Evolutionary conservation across 2,329 filamentous ascomycete species (phyloP), one percentile per base, ranked within the genome.

Genomic region (Stemphylium beticola): DNA sequence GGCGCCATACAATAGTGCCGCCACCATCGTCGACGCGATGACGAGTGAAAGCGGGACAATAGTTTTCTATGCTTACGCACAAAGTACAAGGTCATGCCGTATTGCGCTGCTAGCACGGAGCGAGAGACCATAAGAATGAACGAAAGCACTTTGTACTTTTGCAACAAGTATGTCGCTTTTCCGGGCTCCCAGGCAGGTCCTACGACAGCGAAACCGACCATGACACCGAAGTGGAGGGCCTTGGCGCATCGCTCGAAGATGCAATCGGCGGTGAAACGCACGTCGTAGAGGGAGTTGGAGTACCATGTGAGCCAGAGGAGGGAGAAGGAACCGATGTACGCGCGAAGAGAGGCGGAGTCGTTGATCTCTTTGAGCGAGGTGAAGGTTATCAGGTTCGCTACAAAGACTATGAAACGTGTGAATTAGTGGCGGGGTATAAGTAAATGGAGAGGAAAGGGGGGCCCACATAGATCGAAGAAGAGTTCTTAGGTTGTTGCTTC

Each of bases 231-330:
- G 59, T 89, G 85, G 2, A 84, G 59, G 2, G 81, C 83, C 65
- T 87, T 84, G 57, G 81, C 82, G 24, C 79, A 61, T 29, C 87
- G 82, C 60, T 88, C 84, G 62, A 88, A 87, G 31, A 89, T 77
- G 34, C 82, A 86, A 69, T 90, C 87, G 20, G 83, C 79, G 1
- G 84, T 81, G 67, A 87, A 89, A 0, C 87, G 85, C 32, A 89
- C 82, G 70, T 90, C 87, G 68, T 86, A 88, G 1, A 89, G 74
- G 7, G 82, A 81, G 20, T 85, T 82, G 55, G 87, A 78, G 32
- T 88, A 80, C 87, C 87, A 89, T n/a, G 84, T 88, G 54, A 87
- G 83, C 87, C 86, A 89, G 5, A 89, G 76, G 15, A 89, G 77
- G 18, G 82, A 73, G 65, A 86, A 80, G 68, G 83, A 84, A 37